phyloP scores from a whole-genome alignment of 306 rosid species.

The Dicorynia guianensis region DNA sequence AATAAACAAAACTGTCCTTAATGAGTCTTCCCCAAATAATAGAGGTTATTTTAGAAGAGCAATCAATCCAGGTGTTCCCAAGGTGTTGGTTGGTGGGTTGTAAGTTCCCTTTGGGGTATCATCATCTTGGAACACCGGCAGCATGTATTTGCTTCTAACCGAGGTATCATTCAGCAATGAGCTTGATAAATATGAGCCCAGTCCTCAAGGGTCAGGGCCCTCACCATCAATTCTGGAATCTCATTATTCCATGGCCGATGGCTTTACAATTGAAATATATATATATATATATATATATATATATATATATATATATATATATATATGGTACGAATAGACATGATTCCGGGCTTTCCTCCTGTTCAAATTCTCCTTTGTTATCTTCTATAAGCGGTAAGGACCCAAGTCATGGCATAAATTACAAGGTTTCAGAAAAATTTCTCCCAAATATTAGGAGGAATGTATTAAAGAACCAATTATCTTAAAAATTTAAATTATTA shows the following conservation, averaged over 20 bases:
- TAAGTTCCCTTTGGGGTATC: neutral
- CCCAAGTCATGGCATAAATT: neutral
- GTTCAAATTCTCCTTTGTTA: neutral
- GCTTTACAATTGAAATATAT: neutral
- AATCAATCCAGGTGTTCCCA: neutral
- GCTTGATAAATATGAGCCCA: neutral
- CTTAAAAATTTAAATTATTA: too few species aligned
- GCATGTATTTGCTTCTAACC: too few species aligned
- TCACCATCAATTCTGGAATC: neutral
- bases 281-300: too few species aligned
- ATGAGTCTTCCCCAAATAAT: slow-evolving; percentile 21
- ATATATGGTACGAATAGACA: slow-evolving; percentile 3
- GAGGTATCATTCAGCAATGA: neutral
- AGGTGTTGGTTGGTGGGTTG: neutral
- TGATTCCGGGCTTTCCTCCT: slow-evolving; percentile 7
- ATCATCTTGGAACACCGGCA: neutral
- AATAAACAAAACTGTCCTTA: slow-evolving; percentile 27
- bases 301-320: neutral
- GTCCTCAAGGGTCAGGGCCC: neutral
- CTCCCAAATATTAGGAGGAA: too few species aligned
- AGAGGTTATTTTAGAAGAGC: neutral
- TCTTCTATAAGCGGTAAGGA: neutral
- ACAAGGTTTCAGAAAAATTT: too few species aligned
- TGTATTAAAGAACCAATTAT: too few species aligned
- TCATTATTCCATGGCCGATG: slow-evolving; percentile 14